Evolutionary conservation across 345 rosid genomes (phyloP), one percentile per base, ranked within the genome.

Genomic region (Conringia planisiliqua): DNA sequence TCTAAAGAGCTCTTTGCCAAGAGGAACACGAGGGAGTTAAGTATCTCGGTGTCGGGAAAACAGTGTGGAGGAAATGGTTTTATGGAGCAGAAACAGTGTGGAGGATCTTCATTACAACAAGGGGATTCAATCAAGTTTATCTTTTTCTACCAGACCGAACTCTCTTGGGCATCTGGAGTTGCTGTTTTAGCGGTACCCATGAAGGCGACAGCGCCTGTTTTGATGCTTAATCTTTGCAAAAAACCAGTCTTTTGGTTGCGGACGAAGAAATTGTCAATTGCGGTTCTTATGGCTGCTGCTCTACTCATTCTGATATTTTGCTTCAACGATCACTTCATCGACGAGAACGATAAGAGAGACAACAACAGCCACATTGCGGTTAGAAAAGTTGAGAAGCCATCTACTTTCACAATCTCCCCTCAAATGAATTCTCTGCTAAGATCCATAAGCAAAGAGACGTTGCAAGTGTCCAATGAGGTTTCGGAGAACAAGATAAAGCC

Each of bases 181-280:
- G 70, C 85, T 65, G 80, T 85, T 62, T 78, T 65, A 6, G 66
- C 57, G 5, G 73, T 91, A 62, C 97, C 93, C 14, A 80, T 90
- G 86, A 88, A 82, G 81, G 91, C 97, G 17, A 87, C 78, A 51
- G 67, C 90, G 24, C 88, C 95, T 26, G 68, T 84, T 54, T 52
- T 79, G 68, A 80, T 85, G 82, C 81, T 87, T 46, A 82, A 82
- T 68, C 74, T 83, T 24, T 90, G 95, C 82, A 88, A 78, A 71
- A 91, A 81, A 66, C 78, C 90, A 5, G 68, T 85, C 52, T 83
- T 83, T 79, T 90, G 86, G 96, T 79, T 76, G 70, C 79, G 82
- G 5, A 72, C 82, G 62, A 90, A 82, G 89, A 91, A 87, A 79
- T 61, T 84, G 32, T 78, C 73, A 8, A 16, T 71, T 2, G 82